Conservation (phyloP, 352 stramenopile species). For the Globisporangium canariense region DNA sequence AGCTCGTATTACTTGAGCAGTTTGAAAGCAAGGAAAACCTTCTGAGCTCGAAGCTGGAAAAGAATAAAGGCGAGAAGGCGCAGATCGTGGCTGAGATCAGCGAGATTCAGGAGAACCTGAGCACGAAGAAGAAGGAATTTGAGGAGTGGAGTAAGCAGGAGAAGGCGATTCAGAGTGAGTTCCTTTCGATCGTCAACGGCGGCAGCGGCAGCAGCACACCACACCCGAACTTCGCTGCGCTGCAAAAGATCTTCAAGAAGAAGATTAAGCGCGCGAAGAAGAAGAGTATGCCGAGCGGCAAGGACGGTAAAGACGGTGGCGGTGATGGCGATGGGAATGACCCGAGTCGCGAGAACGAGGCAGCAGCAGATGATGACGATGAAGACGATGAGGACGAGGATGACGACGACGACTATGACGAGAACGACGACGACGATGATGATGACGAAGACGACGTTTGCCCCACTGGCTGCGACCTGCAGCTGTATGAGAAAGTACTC, state of each 20-base stretch:
- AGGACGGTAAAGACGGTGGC: slow-evolving; percentile 34
- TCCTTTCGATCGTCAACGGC: slow-evolving; percentile 67
- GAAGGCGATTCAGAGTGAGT: slow-evolving; percentile 62
- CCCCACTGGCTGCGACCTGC: slow-evolving; percentile 83
- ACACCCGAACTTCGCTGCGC: slow-evolving; percentile 59
- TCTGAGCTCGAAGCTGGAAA: slow-evolving; percentile 84
- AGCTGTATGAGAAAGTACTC: slow-evolving; percentile 91
- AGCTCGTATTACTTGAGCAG: slow-evolving; percentile 86
- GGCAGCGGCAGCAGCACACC: slow-evolving; percentile 25
- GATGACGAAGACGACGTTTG: slow-evolving; percentile 92
- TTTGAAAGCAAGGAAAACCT: slow-evolving; percentile 90
- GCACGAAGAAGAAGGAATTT: slow-evolving; percentile 72
- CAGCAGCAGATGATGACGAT: slow-evolving; percentile 63
- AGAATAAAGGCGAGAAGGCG: slow-evolving; percentile 80
- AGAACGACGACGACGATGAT: slow-evolving; percentile 89
- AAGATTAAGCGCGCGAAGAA: slow-evolving; percentile 92
- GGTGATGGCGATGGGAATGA: slow-evolving; percentile 28
- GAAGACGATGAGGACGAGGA: slow-evolving; percentile 76
- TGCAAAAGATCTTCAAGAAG: slow-evolving; percentile 91
- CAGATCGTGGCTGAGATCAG: slow-evolving; percentile 77
- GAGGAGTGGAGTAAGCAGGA: slow-evolving; percentile 74
- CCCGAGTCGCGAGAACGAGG: slow-evolving; percentile 47
- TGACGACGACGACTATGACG: slow-evolving; percentile 69
- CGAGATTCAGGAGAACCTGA: slow-evolving; percentile 73
- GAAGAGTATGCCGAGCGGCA: slow-evolving; percentile 24